Percentiles rank a stretch among this genome's conserved stretches.
These are phyloP conservation scores for Ceratobasidium sp. DNA, from an alignment of 1,284 basidiomycete species.

Conservation along the genomic window DNA sequence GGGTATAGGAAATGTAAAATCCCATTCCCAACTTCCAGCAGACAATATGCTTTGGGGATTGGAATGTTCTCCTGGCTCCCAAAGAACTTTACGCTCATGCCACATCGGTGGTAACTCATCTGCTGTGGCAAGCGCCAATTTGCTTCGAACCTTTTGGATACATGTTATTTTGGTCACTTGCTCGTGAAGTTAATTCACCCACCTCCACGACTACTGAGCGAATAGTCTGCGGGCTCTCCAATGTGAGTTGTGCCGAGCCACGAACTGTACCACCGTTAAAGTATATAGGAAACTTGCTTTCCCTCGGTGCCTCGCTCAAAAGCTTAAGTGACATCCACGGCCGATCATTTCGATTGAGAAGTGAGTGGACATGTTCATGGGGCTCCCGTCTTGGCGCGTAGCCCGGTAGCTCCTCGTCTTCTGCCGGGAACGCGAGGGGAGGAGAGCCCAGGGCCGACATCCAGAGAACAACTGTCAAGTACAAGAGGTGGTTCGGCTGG, in stretches of 20 bases:
- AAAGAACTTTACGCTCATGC: slow-evolving; percentile 13
- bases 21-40: slow-evolving; percentile 19
- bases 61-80: background rate
- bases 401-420: slow-evolving; percentile 23
- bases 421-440: background rate
- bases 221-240: slow-evolving; percentile 7
- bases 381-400: background rate
- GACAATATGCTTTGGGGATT: slow-evolving; percentile 1
- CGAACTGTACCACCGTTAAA: slow-evolving; percentile 18
- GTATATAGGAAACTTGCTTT: slow-evolving; percentile 19
- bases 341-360: background rate
- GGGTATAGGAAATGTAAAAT: slow-evolving; percentile 26
- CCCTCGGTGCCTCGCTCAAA: slow-evolving; percentile 13
- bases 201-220: slow-evolving; percentile 30
- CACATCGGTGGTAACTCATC: slow-evolving; percentile 4
- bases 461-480: background rate
- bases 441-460: background rate
- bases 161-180: background rate
- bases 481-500: background rate
- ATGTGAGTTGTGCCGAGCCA: background rate
- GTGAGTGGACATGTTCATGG: slow-evolving; percentile 13
- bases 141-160: background rate
- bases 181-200: background rate
- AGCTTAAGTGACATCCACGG: slow-evolving; percentile 24
- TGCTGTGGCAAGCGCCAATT: background rate